phyloP scores from a whole-genome alignment of 495 filamentous ascomycete species.

The Aspergillus funiculosus region DNA sequence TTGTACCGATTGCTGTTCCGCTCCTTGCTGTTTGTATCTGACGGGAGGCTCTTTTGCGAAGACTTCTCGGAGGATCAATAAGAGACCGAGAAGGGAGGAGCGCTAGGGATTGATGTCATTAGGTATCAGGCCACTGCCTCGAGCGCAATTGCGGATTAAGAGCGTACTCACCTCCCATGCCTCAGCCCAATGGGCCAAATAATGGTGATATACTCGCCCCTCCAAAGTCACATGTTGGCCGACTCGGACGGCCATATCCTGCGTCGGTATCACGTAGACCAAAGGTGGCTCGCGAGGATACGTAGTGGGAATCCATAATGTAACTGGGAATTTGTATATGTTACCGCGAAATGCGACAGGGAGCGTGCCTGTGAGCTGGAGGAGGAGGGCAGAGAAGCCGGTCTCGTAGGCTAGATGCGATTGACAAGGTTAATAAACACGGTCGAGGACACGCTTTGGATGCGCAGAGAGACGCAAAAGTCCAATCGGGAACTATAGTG shows the following conservation, averaged over 20 bases:
- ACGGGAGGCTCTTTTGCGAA: conserved; percentile 95
- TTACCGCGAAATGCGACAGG: conserved; percentile 83
- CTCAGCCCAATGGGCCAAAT: conserved; percentile 80
- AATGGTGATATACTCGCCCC: conserved; percentile 92
- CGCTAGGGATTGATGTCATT: conserved; percentile 45
- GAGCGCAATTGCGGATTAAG: background rate
- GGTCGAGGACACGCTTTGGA: no score
- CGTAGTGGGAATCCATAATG: conserved; percentile 90
- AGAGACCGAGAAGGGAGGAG: conserved; percentile 72
- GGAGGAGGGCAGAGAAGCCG: conserved; percentile 78
- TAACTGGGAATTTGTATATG: conserved; percentile 85
- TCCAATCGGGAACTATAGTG: background rate
- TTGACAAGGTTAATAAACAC: conserved; percentile 7
- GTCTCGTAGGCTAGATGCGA: conserved; percentile 69
- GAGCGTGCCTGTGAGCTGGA: conserved; percentile 80
- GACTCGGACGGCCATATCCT: conserved; percentile 81
- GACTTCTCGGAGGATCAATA: conserved; percentile 75
- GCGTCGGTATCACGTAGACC: conserved; percentile 79
- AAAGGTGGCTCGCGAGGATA: conserved; percentile 85
- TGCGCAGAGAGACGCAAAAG: background rate
- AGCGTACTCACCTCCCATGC: conserved; percentile 77
- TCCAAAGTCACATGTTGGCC: conserved; percentile 96
- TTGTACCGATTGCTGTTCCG: conserved; percentile 30
- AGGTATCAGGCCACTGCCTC: background rate
- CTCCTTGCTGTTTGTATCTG: conserved; percentile 60